Percentiles rank a stretch among this genome's conserved stretches.
phyloP scores from a whole-genome alignment of 225 moss, liverwort and hornwort genomes.

The Sphagnum tenellum region DNA sequence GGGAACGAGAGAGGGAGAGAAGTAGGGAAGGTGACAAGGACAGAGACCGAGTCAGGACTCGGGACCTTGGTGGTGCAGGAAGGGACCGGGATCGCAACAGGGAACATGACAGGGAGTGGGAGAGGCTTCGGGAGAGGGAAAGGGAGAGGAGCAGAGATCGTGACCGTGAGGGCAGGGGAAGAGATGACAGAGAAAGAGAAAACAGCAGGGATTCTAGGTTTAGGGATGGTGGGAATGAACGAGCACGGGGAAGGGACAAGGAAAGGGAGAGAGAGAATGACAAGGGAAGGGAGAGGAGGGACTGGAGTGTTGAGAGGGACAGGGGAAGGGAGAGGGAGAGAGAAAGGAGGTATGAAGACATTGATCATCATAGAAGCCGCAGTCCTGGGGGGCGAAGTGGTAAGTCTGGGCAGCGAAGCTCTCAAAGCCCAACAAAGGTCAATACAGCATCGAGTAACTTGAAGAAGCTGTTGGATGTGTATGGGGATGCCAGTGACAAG shows the following conservation, averaged over 20 bases:
- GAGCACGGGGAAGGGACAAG: conserved; percentile 42
- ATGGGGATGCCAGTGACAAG: conserved; percentile 58
- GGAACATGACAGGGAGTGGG: conserved; percentile 31
- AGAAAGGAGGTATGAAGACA: conserved; percentile 20
- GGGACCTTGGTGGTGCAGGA: conserved; percentile 35
- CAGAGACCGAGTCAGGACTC: conserved; percentile 38
- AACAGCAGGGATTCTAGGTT: conserved; percentile 33
- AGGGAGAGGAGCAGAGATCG: conserved; percentile 42
- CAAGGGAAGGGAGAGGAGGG: conserved; percentile 32
- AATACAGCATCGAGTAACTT: conserved; percentile 36
- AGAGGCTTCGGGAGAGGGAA: conserved; percentile 19
- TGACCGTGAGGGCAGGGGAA: conserved; percentile 50
- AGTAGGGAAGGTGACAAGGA: conserved; percentile 20
- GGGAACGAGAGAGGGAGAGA: conserved; percentile 18
- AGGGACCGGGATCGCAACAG: conserved; percentile 41
- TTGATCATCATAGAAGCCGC: conserved; percentile 39
- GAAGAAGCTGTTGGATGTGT: conserved; percentile 62
- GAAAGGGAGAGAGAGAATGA: conserved; percentile 32
- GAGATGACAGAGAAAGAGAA: conserved; percentile 39
- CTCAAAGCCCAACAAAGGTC: conserved; percentile 39
- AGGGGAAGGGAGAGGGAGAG: conserved; percentile 29
- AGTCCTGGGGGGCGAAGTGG: conserved; percentile 32
- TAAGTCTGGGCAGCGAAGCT: conserved; percentile 33
- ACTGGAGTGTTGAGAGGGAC: conserved; percentile 31
- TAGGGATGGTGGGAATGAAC: conserved; percentile 33